Base-by-base conservation (phyloP, 2,329 filamentous ascomycete species). In the Phaeosphaeriaceae sp. region DNA sequence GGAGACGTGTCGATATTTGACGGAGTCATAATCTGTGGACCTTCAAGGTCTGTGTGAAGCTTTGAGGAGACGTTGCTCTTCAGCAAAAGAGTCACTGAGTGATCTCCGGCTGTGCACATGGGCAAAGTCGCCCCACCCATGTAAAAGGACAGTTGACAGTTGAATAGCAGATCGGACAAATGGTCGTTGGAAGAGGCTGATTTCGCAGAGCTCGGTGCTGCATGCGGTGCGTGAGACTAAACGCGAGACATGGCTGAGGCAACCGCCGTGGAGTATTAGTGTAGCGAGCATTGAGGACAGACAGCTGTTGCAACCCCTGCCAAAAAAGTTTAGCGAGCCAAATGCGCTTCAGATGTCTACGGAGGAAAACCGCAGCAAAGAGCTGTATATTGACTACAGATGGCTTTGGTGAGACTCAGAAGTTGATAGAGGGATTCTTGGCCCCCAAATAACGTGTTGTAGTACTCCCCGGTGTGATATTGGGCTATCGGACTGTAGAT, bases 101-200 rank as follows among this genome's bases (percentile, higher is more conserved):
- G 47, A 13, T 13, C 48, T 42, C 52, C 49, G 19, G 17, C 26
- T 48, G 48, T 48, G 53, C 35, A 47, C 15, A 30, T 52, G 49
- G 49, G 53, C 15, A 46, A 28, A 9, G 26, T 44, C 28, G 49
- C 19, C 50, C 30, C 54, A 35, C 32, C 53, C 46, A 23, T 44
- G 43, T 30, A 42, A 58, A 49, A 28, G 52, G 35, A 40, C 35
- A 40, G 11, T 40, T 40, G 13, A 15, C 9, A 28, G 26, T 28
- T 28, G n/a, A n/a, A 40, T 3, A 40, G 35, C 13, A n/a, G 52
- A 63, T 46, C 61, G 62, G 62, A 67, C 62, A 67, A 54, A 32
- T 66, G 64, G 59, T 59, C 7, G 48, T 19, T 26, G 35, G 52
- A 28, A 47, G 55, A 61, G 63, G 58, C 61, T 64, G 59, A 54